Evolutionary conservation across 1,139 yeast species (phyloP).

Genomic region (Magnusiomyces paraingens): DNA sequence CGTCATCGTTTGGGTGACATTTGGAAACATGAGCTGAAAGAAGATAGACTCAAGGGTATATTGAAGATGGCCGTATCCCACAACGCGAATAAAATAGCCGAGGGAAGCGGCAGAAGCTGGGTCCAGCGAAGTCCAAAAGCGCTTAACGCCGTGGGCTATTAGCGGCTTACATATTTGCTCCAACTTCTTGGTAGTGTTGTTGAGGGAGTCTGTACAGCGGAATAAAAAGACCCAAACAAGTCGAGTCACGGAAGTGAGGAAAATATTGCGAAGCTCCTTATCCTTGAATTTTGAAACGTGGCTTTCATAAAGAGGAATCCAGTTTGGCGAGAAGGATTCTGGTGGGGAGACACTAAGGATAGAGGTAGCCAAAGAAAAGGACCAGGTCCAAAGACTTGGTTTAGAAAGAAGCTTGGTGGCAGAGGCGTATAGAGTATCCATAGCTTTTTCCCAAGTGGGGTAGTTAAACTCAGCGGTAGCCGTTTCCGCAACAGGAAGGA

Average conservation of each 20-base stretch:
- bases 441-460: conserved; percentile 89
- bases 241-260: conserved; percentile 62
- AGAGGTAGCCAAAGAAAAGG: conserved; percentile 65
- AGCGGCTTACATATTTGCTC: conserved; percentile 52
- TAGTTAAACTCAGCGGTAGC: conserved; percentile 93
- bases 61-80: conserved; percentile 75
- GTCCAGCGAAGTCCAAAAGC: conserved; percentile 61
- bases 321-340: conserved; percentile 64
- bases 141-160: conserved; percentile 45
- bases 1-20: conserved; percentile 45
- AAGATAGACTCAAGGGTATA: conserved; percentile 73
- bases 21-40: conserved; percentile 44
- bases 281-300: conserved; percentile 44
- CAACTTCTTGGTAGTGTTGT: conserved; percentile 70
- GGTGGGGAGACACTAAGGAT: conserved; percentile 76
- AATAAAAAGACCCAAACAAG: conserved; percentile 85
- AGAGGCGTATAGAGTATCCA: conserved; percentile 52
- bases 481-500: conserved; percentile 76
- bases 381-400: conserved; percentile 65
- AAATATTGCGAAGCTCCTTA: conserved; percentile 36
- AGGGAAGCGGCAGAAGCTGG: conserved; percentile 54
- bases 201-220: conserved; percentile 80
- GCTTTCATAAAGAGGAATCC: conserved; percentile 64
- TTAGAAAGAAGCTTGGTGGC: conserved; percentile 41
- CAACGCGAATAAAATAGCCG: conserved; percentile 63